Percentiles rank a stretch among this genome's conserved stretches.
Conservation (phyloP, 345 rosid species). For the Combretum micranthum region DNA sequence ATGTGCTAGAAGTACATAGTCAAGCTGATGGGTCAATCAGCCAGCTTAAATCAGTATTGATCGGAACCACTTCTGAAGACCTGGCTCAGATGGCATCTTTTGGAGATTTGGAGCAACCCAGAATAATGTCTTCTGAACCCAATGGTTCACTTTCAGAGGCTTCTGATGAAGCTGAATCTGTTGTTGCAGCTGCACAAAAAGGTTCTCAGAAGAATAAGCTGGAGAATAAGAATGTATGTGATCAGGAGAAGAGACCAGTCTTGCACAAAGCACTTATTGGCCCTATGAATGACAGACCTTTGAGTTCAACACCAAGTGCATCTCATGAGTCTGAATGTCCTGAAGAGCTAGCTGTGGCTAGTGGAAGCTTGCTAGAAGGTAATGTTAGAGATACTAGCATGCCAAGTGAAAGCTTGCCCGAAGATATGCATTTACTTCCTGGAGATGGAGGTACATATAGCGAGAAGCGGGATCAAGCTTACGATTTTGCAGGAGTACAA, state of each 20-base stretch:
- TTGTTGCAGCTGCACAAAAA: slow-evolving; percentile 17
- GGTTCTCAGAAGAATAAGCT: slow-evolving; percentile 16
- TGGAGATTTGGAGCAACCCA: slow-evolving; percentile 13
- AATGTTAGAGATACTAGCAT: slow-evolving; percentile 24
- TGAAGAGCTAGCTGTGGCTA: slow-evolving; percentile 18
- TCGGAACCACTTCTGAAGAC: slow-evolving; percentile 18
- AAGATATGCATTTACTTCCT: slow-evolving; percentile 17
- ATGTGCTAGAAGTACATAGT: slow-evolving; percentile 8
- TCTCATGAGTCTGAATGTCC: slow-evolving; percentile 23
- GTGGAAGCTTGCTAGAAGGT: slow-evolving; percentile 19
- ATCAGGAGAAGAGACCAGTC: slow-evolving; percentile 24
- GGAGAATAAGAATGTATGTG: slow-evolving; percentile 15
- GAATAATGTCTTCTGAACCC: slow-evolving; percentile 19
- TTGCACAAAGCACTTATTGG: slow-evolving; percentile 41
- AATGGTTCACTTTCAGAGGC: slow-evolving; percentile 9
- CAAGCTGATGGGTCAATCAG: slow-evolving; percentile 19
- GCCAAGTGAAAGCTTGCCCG: slow-evolving; percentile 22
- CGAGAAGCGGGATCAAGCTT: slow-evolving; percentile 25
- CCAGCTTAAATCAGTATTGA: slow-evolving; percentile 13
- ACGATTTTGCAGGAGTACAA: slow-evolving; percentile 35
- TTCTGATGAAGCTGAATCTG: slow-evolving; percentile 19
- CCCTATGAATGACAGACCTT: slow-evolving; percentile 12
- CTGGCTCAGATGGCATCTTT: slow-evolving; percentile 10
- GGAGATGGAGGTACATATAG: slow-evolving; percentile 21
- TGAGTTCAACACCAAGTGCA: slow-evolving; percentile 10